Conservation (phyloP, 139 green algal species). For the Nannochloris sp. region DNA sequence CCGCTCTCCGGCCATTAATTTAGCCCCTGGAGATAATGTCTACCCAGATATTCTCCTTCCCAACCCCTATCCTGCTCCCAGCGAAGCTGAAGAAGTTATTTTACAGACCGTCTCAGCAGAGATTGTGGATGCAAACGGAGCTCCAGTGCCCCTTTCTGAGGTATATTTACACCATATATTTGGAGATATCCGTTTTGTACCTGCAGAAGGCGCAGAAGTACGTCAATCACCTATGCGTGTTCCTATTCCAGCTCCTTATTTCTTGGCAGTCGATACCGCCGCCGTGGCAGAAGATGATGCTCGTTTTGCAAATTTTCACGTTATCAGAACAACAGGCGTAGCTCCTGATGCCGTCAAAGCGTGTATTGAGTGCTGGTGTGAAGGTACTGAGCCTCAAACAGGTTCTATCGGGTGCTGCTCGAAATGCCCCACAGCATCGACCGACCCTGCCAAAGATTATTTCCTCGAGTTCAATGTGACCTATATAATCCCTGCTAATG, state of each 20-base stretch:
- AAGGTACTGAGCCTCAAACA: not conserved
- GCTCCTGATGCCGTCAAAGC: not conserved
- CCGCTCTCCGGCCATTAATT: not conserved
- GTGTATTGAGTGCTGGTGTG: slow-evolving; percentile 14
- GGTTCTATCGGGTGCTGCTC: slow-evolving; percentile 2
- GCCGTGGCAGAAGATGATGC: not conserved
- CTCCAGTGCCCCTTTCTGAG: not conserved
- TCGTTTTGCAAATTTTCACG: not conserved
- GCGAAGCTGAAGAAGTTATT: not conserved
- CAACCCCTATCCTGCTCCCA: not conserved
- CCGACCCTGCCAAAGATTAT: not conserved
- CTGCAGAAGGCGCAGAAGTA: not conserved
- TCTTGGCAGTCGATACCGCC: not conserved
- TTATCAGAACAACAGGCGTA: slow-evolving; percentile 1
- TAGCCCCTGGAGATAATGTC: slow-evolving; percentile 6
- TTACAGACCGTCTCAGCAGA: slow-evolving; percentile 1
- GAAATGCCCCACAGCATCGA: not conserved
- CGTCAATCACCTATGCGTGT: not conserved
- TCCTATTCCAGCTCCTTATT: not conserved
- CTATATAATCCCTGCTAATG: not conserved
- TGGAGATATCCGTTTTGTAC: slow-evolving; percentile 2
- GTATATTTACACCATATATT: slow-evolving; percentile 11
- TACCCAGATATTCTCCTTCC: slow-evolving; percentile 1
- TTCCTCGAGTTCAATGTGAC: slow-evolving; percentile 9
- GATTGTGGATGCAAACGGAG: not conserved